These are phyloP conservation scores for Xerocomus minutiporus DNA, from an alignment of 1,284 basidiomycete genomes.

Conservation along the genomic window DNA sequence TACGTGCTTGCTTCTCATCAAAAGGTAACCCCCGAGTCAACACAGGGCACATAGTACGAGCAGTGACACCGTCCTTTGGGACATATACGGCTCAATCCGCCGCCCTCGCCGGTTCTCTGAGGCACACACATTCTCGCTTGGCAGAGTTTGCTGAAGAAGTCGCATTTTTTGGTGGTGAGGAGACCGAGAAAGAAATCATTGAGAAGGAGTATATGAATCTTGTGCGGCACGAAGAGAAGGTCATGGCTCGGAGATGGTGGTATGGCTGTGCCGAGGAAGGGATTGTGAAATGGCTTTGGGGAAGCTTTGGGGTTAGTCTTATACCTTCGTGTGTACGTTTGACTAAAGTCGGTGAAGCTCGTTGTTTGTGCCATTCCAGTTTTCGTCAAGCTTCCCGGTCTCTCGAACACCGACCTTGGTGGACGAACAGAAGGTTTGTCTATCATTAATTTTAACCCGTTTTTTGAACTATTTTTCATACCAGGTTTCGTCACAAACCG, in stretches of 20 bases:
- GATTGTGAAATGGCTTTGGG: slow-evolving; percentile 98
- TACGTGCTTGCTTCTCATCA: slow-evolving; percentile 39
- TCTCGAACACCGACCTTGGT: slow-evolving; percentile 68
- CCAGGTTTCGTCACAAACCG: slow-evolving; percentile 92
- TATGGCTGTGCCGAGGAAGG: slow-evolving; percentile 93
- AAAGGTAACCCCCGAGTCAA: slow-evolving; percentile 6
- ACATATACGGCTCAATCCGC: slow-evolving; percentile 82
- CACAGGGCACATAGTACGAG: slow-evolving; percentile 54
- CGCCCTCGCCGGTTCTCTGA: slow-evolving; percentile 83
- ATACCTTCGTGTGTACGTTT: slow-evolving; percentile 1
- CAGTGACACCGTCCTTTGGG: slow-evolving; percentile 91
- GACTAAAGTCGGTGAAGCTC: slow-evolving; percentile 44
- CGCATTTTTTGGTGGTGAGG: slow-evolving; percentile 89
- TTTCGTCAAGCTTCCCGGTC: slow-evolving; percentile 84
- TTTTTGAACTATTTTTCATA: not conserved
- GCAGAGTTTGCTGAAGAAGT: slow-evolving; percentile 94
- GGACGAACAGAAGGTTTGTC: slow-evolving; percentile 76
- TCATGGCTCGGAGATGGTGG: slow-evolving; percentile 81
- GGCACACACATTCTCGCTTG: slow-evolving; percentile 91
- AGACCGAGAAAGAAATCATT: slow-evolving; percentile 88
- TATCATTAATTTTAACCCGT: not conserved
- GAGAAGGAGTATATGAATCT: slow-evolving; percentile 89
- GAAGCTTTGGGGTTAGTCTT: slow-evolving; percentile 75
- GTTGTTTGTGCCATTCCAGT: slow-evolving; percentile 92
- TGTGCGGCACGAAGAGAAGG: slow-evolving; percentile 84